These are phyloP conservation scores for Dalbergia cochinchinensis DNA, from an alignment of 306 rosid genomes.

Conservation along the genomic window DNA sequence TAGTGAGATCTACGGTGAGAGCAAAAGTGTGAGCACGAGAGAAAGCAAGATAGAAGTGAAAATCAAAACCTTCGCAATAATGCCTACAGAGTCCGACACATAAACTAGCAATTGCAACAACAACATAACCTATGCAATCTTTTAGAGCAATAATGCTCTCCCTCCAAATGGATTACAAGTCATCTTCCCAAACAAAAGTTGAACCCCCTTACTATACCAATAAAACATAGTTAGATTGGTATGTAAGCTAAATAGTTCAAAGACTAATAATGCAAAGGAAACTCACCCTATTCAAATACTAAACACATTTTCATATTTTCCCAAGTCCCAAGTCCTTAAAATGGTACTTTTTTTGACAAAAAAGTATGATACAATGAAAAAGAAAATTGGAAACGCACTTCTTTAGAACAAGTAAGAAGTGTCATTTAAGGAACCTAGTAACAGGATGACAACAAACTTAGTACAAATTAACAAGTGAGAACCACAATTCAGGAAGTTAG, in stretches of 20 bases:
- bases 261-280: no score
- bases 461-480: neutral
- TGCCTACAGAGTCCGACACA: slow-evolving; percentile 78
- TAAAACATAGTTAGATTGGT: no score
- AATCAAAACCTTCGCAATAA: no score
- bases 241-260: no score
- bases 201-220: no score
- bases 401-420: slow-evolving; percentile 22
- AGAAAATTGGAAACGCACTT: neutral
- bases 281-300: no score
- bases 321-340: neutral
- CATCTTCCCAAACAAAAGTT: no score
- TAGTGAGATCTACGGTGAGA: no score
- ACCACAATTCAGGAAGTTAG: neutral
- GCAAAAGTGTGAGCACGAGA: no score
- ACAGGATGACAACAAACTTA: neutral
- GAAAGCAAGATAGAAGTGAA: no score
- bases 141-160: slow-evolving; percentile 57
- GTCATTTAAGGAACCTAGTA: slow-evolving; percentile 1
- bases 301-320: neutral
- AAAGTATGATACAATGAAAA: neutral
- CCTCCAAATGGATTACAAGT: no score
- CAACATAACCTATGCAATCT: slow-evolving; percentile 74
- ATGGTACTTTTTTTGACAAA: neutral
- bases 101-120: slow-evolving; percentile 79